phyloP scores from a whole-genome alignment of 345 rosid species.

The Populus alba region DNA sequence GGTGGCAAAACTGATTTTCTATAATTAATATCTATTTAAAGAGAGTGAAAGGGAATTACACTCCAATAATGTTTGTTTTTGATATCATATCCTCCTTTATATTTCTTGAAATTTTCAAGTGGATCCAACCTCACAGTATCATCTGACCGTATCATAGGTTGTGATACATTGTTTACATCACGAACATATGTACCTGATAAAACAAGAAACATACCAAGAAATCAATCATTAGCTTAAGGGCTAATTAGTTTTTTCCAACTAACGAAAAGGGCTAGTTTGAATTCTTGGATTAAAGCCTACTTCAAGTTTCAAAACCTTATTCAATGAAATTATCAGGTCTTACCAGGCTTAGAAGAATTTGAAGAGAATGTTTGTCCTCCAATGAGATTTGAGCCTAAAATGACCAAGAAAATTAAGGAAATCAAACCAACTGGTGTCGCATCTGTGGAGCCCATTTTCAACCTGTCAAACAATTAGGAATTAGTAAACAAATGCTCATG shows the following conservation, averaged over 20 bases:
- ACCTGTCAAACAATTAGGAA: conserved; percentile 24
- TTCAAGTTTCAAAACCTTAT: background rate
- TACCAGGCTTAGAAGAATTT: conserved; percentile 21
- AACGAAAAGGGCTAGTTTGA: background rate
- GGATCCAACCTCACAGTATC: conserved; percentile 61
- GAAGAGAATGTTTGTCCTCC: conserved; percentile 13
- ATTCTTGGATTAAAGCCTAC: background rate
- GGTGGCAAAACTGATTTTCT: background rate
- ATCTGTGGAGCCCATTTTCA: conserved; percentile 26
- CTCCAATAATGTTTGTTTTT: conserved; percentile 71
- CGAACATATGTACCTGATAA: conserved; percentile 27
- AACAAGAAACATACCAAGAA: background rate
- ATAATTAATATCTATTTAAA: background rate
- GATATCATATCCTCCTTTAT: conserved; percentile 66
- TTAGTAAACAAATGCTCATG: background rate
- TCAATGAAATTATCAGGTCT: conserved; percentile 2
- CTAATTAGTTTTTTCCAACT: background rate
- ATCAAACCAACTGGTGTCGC: conserved; percentile 10
- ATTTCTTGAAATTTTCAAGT: conserved; percentile 42
- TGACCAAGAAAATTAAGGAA: conserved; percentile 18
- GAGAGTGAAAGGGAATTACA: conserved; percentile 35
- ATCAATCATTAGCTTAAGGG: background rate
- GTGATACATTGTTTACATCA: conserved; percentile 24
- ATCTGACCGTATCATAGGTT: conserved; percentile 17
- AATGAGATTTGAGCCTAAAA: conserved; percentile 15